phyloP scores from a whole-genome alignment of 805 yeast species.

The Candida adriatica region DNA sequence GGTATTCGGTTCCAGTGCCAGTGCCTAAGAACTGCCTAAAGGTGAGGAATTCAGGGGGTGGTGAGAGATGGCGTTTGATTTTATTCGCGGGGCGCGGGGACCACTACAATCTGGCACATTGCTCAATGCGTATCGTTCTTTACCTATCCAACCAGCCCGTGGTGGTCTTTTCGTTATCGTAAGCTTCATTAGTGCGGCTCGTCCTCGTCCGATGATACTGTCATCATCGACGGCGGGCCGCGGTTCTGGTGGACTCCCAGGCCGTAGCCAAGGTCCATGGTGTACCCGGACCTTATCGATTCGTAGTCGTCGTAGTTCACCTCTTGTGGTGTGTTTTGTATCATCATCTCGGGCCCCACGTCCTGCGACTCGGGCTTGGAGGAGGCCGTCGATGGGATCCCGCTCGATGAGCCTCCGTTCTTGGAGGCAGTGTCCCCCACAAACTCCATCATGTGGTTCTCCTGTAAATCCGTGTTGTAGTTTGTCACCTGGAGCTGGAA shows the following conservation, averaged over 20 bases:
- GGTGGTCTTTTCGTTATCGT: too few relatives aligned
- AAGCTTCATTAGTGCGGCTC: too few relatives aligned
- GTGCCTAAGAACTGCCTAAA: too few relatives aligned
- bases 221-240: constrained; percentile 22
- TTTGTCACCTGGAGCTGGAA: constrained; percentile 27
- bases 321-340: not conserved
- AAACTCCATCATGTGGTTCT: constrained; percentile 1
- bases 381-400: not conserved
- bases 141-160: too few relatives aligned
- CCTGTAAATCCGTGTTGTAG: constrained; percentile 2
- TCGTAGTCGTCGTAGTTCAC: constrained; percentile 7
- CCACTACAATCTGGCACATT: too few relatives aligned
- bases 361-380: constrained; percentile 1
- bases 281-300: constrained; percentile 10
- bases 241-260: constrained; percentile 17
- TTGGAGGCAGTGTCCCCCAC: constrained; percentile 1
- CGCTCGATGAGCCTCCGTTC: constrained; percentile 5
- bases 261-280: constrained; percentile 22
- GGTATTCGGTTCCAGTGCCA: too few relatives aligned
- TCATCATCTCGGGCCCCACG: not conserved
- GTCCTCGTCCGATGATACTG: constrained; percentile 17
- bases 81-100: too few relatives aligned
- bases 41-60: too few relatives aligned
- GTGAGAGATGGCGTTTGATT: too few relatives aligned
- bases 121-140: too few relatives aligned